A percentile compares a stretch with the other conserved stretches of the same genome.
phyloP scores from a whole-genome alignment of 2,329 filamentous ascomycete genomes.

The Ophiostoma novo-ulmi region DNA sequence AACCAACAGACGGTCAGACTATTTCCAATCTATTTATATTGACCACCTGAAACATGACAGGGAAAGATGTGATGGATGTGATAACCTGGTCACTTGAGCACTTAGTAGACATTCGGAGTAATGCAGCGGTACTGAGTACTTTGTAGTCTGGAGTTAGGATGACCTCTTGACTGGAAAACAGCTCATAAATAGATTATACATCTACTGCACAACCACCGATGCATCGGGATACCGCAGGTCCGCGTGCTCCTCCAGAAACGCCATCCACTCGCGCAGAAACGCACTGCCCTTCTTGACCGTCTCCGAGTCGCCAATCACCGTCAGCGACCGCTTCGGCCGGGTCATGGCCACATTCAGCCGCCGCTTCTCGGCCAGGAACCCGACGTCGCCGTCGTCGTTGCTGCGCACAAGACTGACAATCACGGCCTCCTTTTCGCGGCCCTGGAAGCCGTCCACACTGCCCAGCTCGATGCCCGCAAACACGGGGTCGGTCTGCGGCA shows the following conservation, averaged over 20 bases:
- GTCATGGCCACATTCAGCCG: slow-evolving; percentile 90
- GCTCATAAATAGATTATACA: not conserved
- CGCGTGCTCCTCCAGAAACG: slow-evolving; percentile 79
- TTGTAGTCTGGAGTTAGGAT: too few relatives aligned
- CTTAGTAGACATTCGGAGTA: not conserved
- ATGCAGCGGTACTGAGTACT: not conserved
- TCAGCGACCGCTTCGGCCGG: slow-evolving; percentile 81
- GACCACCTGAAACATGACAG: slow-evolving; percentile 6
- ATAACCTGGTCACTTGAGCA: not conserved
- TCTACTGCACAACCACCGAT: not conserved
- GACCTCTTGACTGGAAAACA: not conserved
- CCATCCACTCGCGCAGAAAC: slow-evolving; percentile 90
- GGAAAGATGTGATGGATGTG: not conserved
- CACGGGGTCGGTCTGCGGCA: slow-evolving; percentile 58
- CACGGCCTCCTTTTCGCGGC: slow-evolving; percentile 92
- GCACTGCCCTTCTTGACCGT: slow-evolving; percentile 82
- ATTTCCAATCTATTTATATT: slow-evolving; percentile 6
- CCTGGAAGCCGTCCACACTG: slow-evolving; percentile 92
- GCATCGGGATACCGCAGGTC: slow-evolving; percentile 81
- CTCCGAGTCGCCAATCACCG: slow-evolving; percentile 88
- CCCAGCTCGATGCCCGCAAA: slow-evolving; percentile 89
- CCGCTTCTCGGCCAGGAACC: slow-evolving; percentile 87
- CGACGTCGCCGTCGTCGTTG: slow-evolving; percentile 80
- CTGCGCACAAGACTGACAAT: slow-evolving; percentile 91
- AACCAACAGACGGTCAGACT: not conserved